Evolutionary conservation across 495 filamentous ascomycete species (phyloP).

Genomic region (Penicillium daleae): DNA sequence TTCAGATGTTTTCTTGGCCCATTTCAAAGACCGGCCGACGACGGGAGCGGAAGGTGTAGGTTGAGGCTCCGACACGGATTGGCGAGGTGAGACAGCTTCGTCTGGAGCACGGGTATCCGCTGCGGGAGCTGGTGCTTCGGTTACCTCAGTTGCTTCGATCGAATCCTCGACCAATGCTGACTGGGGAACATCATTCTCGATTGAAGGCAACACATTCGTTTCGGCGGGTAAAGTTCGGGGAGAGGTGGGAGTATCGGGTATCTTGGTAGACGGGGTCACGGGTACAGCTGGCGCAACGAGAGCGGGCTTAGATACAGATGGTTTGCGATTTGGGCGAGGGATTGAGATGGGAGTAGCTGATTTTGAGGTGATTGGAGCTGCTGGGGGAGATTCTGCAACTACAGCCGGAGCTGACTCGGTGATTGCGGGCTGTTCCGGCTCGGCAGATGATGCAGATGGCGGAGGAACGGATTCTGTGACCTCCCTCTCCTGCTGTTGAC

Average conservation of each 20-base stretch:
- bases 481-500: conserved; percentile 29
- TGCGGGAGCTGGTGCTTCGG: neutral
- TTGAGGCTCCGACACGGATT: neutral
- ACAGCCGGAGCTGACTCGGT: conserved; percentile 17
- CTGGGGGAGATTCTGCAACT: conserved; percentile 17
- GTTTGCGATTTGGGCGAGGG: conserved; percentile 36
- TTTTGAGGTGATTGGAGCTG: conserved; percentile 17
- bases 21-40: conserved; percentile 18
- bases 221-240: conserved; percentile 17
- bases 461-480: conserved; percentile 25
- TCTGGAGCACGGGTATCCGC: neutral
- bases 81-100: conserved; percentile 6
- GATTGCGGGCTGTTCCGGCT: conserved; percentile 23
- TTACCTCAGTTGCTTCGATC: neutral
- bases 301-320: conserved; percentile 22
- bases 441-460: conserved; percentile 26
- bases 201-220: conserved; percentile 16
- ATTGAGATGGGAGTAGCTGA: conserved; percentile 33
- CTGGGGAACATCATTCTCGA: conserved; percentile 20
- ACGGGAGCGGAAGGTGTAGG: neutral
- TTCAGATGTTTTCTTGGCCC: conserved; percentile 26
- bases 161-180: neutral
- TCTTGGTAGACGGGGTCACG: conserved; percentile 9
- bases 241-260: conserved; percentile 21
- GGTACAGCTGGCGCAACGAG: neutral